Percentiles rank a stretch among this genome's conserved stretches.
Evolutionary conservation across 176 grass and related monocot genomes (phyloP).

Genomic region (Leersia perrieri): DNA sequence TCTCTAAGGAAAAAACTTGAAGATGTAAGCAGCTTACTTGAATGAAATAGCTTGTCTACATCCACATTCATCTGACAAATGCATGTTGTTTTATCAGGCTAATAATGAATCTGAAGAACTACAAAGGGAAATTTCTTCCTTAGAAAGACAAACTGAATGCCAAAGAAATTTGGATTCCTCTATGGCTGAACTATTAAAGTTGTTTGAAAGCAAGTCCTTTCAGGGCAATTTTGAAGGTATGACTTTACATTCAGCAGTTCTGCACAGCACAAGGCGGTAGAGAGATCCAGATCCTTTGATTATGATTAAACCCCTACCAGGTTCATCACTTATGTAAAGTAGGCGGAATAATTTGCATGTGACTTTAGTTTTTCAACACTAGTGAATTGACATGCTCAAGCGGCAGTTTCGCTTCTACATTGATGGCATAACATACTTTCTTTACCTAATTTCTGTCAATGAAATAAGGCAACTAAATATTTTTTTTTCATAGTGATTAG

Average conservation of each 20-base stretch:
- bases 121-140: constrained; percentile 34
- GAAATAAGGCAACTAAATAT: not conserved
- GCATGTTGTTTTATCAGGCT: constrained; percentile 35
- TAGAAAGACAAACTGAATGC: constrained; percentile 40
- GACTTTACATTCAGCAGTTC: not conserved
- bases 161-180: constrained; percentile 36
- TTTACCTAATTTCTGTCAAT: not conserved
- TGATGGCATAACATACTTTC: not conserved
- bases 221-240: constrained; percentile 52
- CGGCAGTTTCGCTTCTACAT: not conserved
- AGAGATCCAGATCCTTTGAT: not conserved
- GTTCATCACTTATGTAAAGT: not conserved
- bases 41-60: constrained; percentile 14
- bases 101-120: constrained; percentile 50
- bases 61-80: constrained; percentile 19
- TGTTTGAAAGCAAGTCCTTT: constrained; percentile 39
- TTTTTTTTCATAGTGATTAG: not conserved
- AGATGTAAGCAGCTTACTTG: constrained; percentile 35
- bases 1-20: constrained; percentile 35
- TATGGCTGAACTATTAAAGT: constrained; percentile 43
- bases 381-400: not conserved
- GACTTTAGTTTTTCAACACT: not conserved
- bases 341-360: not conserved
- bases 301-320: not conserved
- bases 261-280: not conserved